phyloP scores from a whole-genome alignment of 2,329 filamentous ascomycete genomes.

The Nothomitra cinnamomea region DNA sequence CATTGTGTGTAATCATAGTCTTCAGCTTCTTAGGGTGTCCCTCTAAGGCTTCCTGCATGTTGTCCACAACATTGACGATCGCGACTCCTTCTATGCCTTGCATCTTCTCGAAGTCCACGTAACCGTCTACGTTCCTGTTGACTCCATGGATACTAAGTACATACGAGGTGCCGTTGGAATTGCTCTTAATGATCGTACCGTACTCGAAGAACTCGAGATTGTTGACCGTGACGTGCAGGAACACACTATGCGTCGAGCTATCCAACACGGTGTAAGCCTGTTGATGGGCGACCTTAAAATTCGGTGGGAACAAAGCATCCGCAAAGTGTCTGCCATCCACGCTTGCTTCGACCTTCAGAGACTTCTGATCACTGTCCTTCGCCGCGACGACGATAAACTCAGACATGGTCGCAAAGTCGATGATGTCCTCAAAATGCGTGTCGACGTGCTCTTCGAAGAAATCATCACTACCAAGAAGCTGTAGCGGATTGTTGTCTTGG shows the following conservation, averaged over 20 bases:
- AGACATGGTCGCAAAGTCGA: constrained; percentile 83
- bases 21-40: constrained; percentile 63
- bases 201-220: constrained; percentile 46
- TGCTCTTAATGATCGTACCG: constrained; percentile 89
- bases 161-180: constrained; percentile 94
- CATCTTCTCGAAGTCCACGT: constrained; percentile 94
- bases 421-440: constrained; percentile 51
- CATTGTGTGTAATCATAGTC: constrained; percentile 90
- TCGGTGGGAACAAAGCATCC: constrained; percentile 67
- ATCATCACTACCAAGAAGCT: constrained; percentile 62
- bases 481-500: constrained; percentile 35
- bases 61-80: constrained; percentile 71
- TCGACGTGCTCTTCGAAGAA: constrained; percentile 52
- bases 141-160: constrained; percentile 67
- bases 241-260: constrained; percentile 85
- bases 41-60: constrained; percentile 44
- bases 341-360: constrained; percentile 63
- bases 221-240: constrained; percentile 78
- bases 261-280: constrained; percentile 85
- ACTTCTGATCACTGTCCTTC: constrained; percentile 44
- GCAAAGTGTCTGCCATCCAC: constrained; percentile 74
- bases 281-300: constrained; percentile 63
- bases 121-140: constrained; percentile 61
- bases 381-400: constrained; percentile 89
- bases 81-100: constrained; percentile 79